Evolutionary conservation across 495 filamentous ascomycete species (phyloP).

Genomic region (Hypoxylon fragiforme): DNA sequence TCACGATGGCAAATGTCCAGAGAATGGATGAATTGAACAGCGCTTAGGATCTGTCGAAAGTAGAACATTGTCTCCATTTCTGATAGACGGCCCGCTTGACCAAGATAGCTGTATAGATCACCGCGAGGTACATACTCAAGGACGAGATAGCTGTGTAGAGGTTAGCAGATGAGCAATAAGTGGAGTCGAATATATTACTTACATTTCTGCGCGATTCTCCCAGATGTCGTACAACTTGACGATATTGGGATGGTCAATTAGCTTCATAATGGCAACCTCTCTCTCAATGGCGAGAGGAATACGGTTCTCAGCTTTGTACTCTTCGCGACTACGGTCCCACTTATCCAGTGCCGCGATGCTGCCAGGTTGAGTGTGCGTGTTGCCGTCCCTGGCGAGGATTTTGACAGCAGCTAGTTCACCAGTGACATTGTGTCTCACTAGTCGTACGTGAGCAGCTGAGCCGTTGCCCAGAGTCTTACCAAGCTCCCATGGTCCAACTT

Average conservation of each 20-base stretch:
- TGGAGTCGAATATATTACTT: conserved; percentile 41
- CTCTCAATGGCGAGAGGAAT: conserved; percentile 89
- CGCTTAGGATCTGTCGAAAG: conserved; percentile 93
- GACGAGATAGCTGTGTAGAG: conserved; percentile 75
- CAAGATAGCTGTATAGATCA: conserved; percentile 85
- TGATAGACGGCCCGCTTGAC: conserved; percentile 62
- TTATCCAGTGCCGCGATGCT: conserved; percentile 74
- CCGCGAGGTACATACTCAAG: conserved; percentile 93
- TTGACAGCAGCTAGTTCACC: conserved; percentile 85
- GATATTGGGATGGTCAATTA: conserved; percentile 91
- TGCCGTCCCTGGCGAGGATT: conserved; percentile 80
- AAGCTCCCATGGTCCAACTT: conserved; percentile 86
- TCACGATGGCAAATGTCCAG: conserved; percentile 96
- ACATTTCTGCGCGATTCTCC: conserved; percentile 95
- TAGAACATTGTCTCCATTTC: conserved; percentile 81
- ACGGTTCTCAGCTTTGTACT: conserved; percentile 59
- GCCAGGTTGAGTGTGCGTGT: conserved; percentile 69
- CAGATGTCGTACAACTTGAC: conserved; percentile 92
- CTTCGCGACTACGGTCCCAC: conserved; percentile 47
- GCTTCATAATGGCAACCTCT: conserved; percentile 93
- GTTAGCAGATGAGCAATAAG: conserved; percentile 29
- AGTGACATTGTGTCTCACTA: conserved; percentile 75
- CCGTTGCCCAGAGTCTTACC: conserved; percentile 86
- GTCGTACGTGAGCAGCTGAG: conserved; percentile 78
- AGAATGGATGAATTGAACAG: conserved; percentile 85